Base-by-base conservation (phyloP, 2,329 filamentous ascomycete genomes). In the Lanzia echinophila region DNA sequence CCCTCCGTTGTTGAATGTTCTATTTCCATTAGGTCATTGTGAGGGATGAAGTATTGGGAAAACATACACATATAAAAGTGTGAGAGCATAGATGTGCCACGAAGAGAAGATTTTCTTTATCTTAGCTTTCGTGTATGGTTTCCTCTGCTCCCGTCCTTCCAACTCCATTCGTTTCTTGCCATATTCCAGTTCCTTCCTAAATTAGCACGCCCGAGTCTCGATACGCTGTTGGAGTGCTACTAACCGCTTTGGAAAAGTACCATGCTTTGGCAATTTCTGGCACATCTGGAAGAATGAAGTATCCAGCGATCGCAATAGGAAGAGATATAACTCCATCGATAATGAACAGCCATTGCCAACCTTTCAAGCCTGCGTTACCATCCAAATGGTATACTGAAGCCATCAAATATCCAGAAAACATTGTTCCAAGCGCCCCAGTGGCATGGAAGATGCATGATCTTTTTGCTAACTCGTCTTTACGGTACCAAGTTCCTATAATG, bases 401-500 rank as follows among this genome's bases (percentile, higher is more conserved):
- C 62, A 74, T 72, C 1, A 76, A 63, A 50, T 73, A 75, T 1
- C 72, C 73, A 1, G 69, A 68, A 51, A 73, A 73, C 68, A 75
- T 70, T 2, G 59, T 50, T 0, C 80, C 81, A 0, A 78, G 76
- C 42, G 83, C 75, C 11, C 78, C 79, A 17, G 74, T 78, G 3
- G 81, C 73, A 66, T 82, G 83, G 10, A 78, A 81, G 0, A 84
- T 75, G 64, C 82, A 79, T 20, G 71, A 70, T 50, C 76, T 74
- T 0, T 76, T 82, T 10, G 56, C 60, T 3, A 65, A 56, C 34
- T 66, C 64, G 7, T 58, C 51, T 2, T 56, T 57, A 2, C 55
- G 60, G 61, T 83, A 83, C 81, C 81, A 83, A 0, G 75, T 76
- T 1, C 79, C 79, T 1, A 83, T 70, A 47, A 83, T 58, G 76